A percentile compares a stretch with the other conserved stretches of the same genome.
These are phyloP conservation scores for Raddia guianensis DNA, from an alignment of 176 grass and related monocot species.

Conservation along the genomic window DNA sequence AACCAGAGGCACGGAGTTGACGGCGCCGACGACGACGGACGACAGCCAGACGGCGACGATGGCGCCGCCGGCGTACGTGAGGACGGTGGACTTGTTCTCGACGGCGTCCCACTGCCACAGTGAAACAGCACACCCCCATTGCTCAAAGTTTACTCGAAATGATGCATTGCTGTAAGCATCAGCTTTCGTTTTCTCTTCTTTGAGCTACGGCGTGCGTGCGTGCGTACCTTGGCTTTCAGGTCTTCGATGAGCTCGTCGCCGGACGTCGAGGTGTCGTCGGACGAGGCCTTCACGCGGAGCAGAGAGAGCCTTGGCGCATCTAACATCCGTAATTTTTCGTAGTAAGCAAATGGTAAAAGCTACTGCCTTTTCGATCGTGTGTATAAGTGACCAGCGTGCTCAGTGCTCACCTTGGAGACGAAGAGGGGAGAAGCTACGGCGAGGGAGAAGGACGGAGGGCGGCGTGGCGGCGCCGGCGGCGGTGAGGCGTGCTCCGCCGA, in stretches of 20 bases:
- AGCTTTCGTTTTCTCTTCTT: not conserved
- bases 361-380: not conserved
- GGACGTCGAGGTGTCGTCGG: conserved; percentile 61
- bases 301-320: conserved; percentile 57
- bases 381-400: not conserved
- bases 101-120: conserved; percentile 77
- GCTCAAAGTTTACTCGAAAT: not conserved
- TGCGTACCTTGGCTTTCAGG: conserved; percentile 74
- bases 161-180: too few relatives aligned
- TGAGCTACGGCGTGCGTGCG: not conserved
- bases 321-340: not conserved
- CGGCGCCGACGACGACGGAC: conserved; percentile 71
- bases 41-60: conserved; percentile 79
- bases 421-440: conserved; percentile 34
- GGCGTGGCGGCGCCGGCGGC: conserved; percentile 15
- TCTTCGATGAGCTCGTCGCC: conserved; percentile 68
- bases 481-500: conserved; percentile 50
- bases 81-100: conserved; percentile 86
- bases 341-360: not conserved
- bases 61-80: conserved; percentile 79
- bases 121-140: not conserved
- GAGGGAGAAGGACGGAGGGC: conserved; percentile 32
- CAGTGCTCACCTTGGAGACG: conserved; percentile 38
- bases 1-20: conserved; percentile 93
- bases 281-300: conserved; percentile 56